A percentile compares a stretch with the other conserved stretches of the same genome.
Conservation (phyloP, 2,329 filamentous ascomycete species). For the Tolypocladium ophioglossoides region DNA sequence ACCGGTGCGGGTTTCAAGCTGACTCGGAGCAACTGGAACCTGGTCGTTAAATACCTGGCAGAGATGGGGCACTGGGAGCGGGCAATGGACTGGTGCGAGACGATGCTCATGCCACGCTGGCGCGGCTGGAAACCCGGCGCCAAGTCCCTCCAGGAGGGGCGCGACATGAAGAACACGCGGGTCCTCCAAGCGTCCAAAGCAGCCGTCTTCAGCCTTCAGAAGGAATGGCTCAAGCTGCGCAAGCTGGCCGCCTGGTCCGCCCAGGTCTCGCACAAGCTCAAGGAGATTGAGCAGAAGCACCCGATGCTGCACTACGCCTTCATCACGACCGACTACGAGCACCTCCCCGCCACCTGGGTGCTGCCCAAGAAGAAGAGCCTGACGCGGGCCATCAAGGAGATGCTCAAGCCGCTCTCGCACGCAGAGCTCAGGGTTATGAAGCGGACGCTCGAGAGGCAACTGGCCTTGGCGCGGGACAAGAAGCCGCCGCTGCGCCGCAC, state of each 20-base stretch:
- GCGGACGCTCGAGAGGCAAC: constrained; percentile 9
- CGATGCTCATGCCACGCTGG: constrained; percentile 68
- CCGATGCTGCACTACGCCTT: constrained; percentile 31
- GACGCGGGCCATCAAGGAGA: constrained; percentile 16
- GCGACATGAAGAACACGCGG: constrained; percentile 25
- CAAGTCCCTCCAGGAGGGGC: constrained; percentile 19
- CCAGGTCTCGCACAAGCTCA: constrained; percentile 28
- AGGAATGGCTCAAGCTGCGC: constrained; percentile 39
- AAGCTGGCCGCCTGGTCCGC: constrained; percentile 37
- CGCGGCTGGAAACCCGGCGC: constrained; percentile 50
- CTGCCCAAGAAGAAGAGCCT: constrained; percentile 13
- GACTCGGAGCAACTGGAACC: constrained; percentile 72
- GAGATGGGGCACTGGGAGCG: constrained; percentile 46
- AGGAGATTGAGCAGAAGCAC: constrained; percentile 26
- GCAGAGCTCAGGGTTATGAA: constrained; percentile 16
- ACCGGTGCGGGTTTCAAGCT: constrained; percentile 59
- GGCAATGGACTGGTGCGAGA: constrained; percentile 68
- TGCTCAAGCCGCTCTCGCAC: constrained; percentile 18
- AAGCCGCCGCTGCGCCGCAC: background rate
- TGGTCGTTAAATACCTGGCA: constrained; percentile 59
- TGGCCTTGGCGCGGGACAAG: constrained; percentile 1
- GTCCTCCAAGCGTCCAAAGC: constrained; percentile 18
- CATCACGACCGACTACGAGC: constrained; percentile 18
- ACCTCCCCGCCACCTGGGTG: constrained; percentile 15
- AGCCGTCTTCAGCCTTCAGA: constrained; percentile 37